Evolutionary conservation across 768 basidiomycete species (phyloP), one percentile per base, ranked within the genome.

Genomic region (Flagelloscypha sp.): DNA sequence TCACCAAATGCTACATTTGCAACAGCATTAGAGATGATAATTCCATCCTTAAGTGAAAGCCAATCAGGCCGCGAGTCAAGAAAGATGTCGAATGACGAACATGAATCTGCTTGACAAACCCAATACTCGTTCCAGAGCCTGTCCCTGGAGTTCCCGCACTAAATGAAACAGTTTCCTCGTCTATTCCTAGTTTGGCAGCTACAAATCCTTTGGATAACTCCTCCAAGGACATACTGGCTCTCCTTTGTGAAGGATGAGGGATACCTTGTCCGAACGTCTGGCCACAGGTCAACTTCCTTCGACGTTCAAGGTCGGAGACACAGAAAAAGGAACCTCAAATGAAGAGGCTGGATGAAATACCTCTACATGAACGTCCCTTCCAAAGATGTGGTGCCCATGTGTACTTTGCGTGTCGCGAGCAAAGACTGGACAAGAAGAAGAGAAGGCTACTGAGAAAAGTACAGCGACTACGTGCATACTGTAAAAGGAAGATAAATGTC

Each of bases 1-100:
- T 28, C 40, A 17, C 53, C 53, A 40, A 56, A 58, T 1, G 55
- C 58, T 11, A 62, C 50, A 28, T 60, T 60, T 6, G 55, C 57
- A 15, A 53, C 48, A 33, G 53, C 54, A 39, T 60, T 60, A 9
- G 52, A 41, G 30, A 60, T 49, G 1, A 50, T 45, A 17, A 60
- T 42, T 17, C 48, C 54, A 17, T 58, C 49, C 56, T 49, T 20
- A 36, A 1, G 24, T 18, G 2, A 25, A 17, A 1, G 23, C 15
- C 5, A 15, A 11, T 9, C 22, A n/a, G n/a, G n/a, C n/a, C n/a
- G 17, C 37, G 30, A 38, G 15, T 16, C 10, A 20, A 4, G 10
- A 11, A 20, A 13, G 8, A 17, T 12, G 32, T 15, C n/a, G n/a
- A n/a, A n/a, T n/a, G n/a, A 27, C 25, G 25, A 9, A 59, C 59